Conservation (phyloP, 805 yeast species). For the Suhomyces sp. region DNA sequence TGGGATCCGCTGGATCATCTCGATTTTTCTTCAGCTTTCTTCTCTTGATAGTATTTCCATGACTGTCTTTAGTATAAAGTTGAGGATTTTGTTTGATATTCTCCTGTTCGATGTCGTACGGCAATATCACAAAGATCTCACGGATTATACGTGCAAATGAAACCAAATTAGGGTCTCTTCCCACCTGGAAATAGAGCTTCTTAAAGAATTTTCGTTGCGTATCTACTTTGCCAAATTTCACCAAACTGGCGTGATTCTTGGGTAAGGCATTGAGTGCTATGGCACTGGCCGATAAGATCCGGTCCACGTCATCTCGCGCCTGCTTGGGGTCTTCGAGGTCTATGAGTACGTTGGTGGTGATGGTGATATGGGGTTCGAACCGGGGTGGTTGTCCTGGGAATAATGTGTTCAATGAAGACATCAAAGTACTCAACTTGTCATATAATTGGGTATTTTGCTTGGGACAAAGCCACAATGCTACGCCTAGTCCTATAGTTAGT, state of each 20-base stretch:
- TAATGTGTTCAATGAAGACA: constrained; percentile 65
- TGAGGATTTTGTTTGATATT: constrained; percentile 38
- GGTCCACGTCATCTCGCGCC: constrained; percentile 55
- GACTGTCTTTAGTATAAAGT: constrained; percentile 33
- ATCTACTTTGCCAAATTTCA: constrained; percentile 42
- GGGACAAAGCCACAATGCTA: constrained; percentile 80
- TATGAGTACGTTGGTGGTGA: constrained; percentile 59
- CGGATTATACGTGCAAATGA: constrained; percentile 56
- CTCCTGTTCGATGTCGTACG: constrained; percentile 37
- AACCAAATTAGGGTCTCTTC: constrained; percentile 45
- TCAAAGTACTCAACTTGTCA: constrained; percentile 58
- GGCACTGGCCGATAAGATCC: constrained; percentile 54
- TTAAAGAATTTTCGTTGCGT: constrained; percentile 53
- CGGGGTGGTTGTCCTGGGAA: constrained; percentile 65
- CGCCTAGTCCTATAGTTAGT: constrained; percentile 25
- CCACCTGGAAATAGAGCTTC: constrained; percentile 51
- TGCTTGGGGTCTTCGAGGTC: constrained; percentile 32
- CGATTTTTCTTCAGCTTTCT: constrained; percentile 23
- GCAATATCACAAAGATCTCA: constrained; percentile 54
- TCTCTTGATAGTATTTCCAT: constrained; percentile 30
- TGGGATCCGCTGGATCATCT: constrained; percentile 10
- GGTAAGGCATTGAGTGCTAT: constrained; percentile 52
- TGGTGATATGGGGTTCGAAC: constrained; percentile 77
- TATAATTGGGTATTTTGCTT: constrained; percentile 49
- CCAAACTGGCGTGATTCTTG: constrained; percentile 38